A percentile compares a stretch with the other conserved stretches of the same genome.
Conservation (phyloP, 1,284 basidiomycete genomes). For the Laetiporus sulphureus region DNA sequence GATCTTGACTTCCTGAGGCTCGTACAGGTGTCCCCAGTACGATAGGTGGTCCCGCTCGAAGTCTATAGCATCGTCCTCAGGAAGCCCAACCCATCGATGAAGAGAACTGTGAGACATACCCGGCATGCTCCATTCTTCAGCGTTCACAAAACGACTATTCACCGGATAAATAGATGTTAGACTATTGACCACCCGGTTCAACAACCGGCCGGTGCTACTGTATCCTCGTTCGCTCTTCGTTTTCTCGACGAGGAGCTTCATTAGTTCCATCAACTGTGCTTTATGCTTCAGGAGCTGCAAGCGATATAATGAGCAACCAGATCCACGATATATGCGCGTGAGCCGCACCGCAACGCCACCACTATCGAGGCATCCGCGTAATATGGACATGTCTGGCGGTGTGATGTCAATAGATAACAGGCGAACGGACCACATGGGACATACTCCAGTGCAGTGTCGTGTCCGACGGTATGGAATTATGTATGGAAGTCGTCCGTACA, state of each 20-base stretch:
- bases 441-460: slow-evolving; percentile 92
- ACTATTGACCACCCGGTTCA: slow-evolving; percentile 76
- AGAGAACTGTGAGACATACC: slow-evolving; percentile 35
- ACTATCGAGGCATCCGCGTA: slow-evolving; percentile 74
- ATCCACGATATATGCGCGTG: slow-evolving; percentile 6
- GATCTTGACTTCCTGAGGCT: slow-evolving; percentile 74
- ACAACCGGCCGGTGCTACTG: slow-evolving; percentile 72
- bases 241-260: slow-evolving; percentile 68
- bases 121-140: slow-evolving; percentile 73
- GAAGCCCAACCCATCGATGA: not conserved
- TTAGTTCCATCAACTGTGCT: slow-evolving; percentile 60
- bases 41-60: slow-evolving; percentile 71
- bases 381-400: slow-evolving; percentile 63
- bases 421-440: slow-evolving; percentile 20
- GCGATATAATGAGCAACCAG: not conserved
- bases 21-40: slow-evolving; percentile 83
- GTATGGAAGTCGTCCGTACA: slow-evolving; percentile 81
- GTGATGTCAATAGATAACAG: slow-evolving; percentile 5
- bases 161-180: slow-evolving; percentile 75
- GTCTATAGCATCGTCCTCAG: slow-evolving; percentile 32
- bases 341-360: slow-evolving; percentile 53
- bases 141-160: slow-evolving; percentile 82
- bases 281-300: slow-evolving; percentile 67
- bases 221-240: slow-evolving; percentile 91
- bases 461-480: slow-evolving; percentile 80